Percentiles rank a stretch among this genome's conserved stretches.
Evolutionary conservation across 2,329 filamentous ascomycete species (phyloP).

Genomic region (Myriangium duriaei): DNA sequence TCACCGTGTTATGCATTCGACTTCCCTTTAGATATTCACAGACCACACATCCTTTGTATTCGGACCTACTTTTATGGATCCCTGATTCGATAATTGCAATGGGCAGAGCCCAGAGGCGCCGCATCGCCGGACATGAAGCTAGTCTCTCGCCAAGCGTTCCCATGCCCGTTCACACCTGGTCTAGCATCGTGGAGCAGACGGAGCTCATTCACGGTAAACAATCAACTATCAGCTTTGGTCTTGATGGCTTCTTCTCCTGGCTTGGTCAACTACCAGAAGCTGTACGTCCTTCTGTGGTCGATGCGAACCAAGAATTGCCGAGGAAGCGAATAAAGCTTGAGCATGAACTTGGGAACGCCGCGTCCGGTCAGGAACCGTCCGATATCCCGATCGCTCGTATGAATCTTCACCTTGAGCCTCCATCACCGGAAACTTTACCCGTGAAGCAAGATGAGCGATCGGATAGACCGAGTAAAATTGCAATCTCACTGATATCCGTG

Average conservation of each 20-base stretch:
- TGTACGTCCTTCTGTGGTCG: not conserved
- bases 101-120: too few species aligned
- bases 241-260: not conserved
- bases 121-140: too few species aligned
- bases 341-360: not conserved
- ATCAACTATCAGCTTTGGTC: not conserved
- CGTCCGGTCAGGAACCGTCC: not conserved
- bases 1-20: too few species aligned
- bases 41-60: too few species aligned
- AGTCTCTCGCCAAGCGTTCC: too few species aligned
- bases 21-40: too few species aligned
- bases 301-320: slow-evolving; percentile 3
- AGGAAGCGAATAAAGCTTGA: slow-evolving; percentile 3
- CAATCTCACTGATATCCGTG: not conserved
- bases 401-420: not conserved
- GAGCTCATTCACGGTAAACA: not conserved
- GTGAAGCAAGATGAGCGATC: too few species aligned
- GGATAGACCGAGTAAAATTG: too few species aligned
- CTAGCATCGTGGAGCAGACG: not conserved
- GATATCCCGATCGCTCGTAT: slow-evolving; percentile 6
- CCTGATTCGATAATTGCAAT: too few species aligned
- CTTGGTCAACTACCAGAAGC: not conserved
- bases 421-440: too few species aligned
- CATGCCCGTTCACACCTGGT: not conserved
- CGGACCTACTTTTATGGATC: too few species aligned